Conservation (phyloP, 495 filamentous ascomycete species). For the Trichoderma gamsii region DNA sequence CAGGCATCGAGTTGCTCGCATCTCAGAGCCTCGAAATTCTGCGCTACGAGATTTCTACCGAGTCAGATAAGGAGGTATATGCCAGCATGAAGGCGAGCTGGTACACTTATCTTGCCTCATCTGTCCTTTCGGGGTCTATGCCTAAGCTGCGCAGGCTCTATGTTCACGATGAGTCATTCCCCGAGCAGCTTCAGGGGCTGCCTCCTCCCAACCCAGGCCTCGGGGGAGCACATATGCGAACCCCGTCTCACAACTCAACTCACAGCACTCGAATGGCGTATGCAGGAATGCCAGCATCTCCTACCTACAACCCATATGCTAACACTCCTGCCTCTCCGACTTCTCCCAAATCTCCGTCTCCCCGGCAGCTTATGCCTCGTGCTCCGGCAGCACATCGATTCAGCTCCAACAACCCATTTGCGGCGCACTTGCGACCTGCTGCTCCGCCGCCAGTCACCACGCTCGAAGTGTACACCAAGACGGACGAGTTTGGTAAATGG, state of each 20-base stretch:
- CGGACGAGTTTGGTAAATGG: constrained; percentile 80
- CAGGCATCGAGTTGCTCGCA: constrained; percentile 52
- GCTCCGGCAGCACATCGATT: constrained; percentile 27
- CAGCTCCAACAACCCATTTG: constrained; percentile 50
- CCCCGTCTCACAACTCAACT: constrained; percentile 31
- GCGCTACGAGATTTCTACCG: constrained; percentile 75
- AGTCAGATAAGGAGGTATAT: constrained; percentile 47
- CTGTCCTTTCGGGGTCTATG: constrained; percentile 66
- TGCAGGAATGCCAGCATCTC: constrained; percentile 20
- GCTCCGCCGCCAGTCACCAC: constrained; percentile 32
- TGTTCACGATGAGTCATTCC: constrained; percentile 76
- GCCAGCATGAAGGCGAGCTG: constrained; percentile 60
- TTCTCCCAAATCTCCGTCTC: constrained; percentile 12
- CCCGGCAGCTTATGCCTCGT: constrained; percentile 1
- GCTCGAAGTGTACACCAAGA: constrained; percentile 80
- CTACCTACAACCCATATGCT: constrained; percentile 18
- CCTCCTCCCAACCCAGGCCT: constrained; percentile 53
- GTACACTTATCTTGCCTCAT: constrained; percentile 80
- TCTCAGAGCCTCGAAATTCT: constrained; percentile 62
- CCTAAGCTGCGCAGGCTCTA: constrained; percentile 70
- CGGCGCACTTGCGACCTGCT: constrained; percentile 21
- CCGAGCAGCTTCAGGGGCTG: constrained; percentile 61
- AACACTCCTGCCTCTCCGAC: neutral
- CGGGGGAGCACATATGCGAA: constrained; percentile 33
- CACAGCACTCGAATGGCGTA: constrained; percentile 20